Evolutionary conservation across 352 stramenopile species (phyloP).

Genomic region (Phytopythium sindhum): DNA sequence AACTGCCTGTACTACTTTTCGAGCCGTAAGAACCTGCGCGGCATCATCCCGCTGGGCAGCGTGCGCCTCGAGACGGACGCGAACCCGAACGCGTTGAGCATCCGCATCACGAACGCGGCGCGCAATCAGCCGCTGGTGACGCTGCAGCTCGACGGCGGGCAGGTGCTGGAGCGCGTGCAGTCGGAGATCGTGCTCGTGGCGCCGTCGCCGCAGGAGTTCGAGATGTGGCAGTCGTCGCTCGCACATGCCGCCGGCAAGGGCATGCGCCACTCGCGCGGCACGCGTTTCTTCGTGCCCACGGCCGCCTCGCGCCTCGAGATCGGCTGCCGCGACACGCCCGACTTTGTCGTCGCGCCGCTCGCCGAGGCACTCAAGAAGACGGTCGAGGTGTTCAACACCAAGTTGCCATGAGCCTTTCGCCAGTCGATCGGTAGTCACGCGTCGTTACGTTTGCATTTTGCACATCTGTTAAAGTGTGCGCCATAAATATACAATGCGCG

Average conservation of each 20-base stretch:
- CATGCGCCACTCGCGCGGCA: constrained; percentile 76
- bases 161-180: constrained; percentile 78
- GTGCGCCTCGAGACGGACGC: constrained; percentile 70
- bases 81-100: constrained; percentile 33
- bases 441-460: constrained; percentile 1
- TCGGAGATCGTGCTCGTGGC: constrained; percentile 76
- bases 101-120: constrained; percentile 70
- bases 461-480: background rate
- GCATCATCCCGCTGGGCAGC: constrained; percentile 82
- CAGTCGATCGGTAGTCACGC: background rate
- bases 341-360: constrained; percentile 74
- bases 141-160: constrained; percentile 77
- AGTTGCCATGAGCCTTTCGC: constrained; percentile 26
- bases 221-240: constrained; percentile 88
- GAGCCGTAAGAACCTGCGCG: constrained; percentile 69
- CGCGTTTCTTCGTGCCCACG: constrained; percentile 81
- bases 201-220: constrained; percentile 64
- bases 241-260: constrained; percentile 77
- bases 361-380: constrained; percentile 76
- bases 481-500: no score
- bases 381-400: constrained; percentile 83
- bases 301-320: constrained; percentile 77
- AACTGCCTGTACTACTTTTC: constrained; percentile 90
- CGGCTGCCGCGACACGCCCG: constrained; percentile 70
- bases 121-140: constrained; percentile 63